A percentile compares a stretch with the other conserved stretches of the same genome.
Conservation (phyloP, 176 grass and related monocot genomes). For the Coix lacrymajobi region DNA sequence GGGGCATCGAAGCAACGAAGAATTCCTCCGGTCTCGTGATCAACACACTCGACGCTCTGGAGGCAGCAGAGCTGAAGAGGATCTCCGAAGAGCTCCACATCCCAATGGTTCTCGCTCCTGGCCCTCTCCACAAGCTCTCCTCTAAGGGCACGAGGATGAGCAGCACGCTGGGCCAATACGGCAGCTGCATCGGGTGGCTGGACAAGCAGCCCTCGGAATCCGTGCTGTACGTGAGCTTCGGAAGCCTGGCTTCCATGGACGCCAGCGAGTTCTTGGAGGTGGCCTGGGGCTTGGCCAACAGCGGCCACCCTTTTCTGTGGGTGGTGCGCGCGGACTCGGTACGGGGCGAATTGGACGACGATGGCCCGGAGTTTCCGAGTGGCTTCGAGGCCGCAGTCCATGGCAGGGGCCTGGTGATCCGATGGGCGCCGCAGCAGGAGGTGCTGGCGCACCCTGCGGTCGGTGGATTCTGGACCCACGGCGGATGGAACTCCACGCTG, state of each 20-base stretch:
- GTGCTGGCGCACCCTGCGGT: slow-evolving; percentile 29
- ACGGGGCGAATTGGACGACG: background rate
- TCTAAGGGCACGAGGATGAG: background rate
- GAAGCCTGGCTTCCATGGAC: slow-evolving; percentile 27
- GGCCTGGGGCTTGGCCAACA: slow-evolving; percentile 4
- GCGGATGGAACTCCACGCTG: slow-evolving; percentile 38
- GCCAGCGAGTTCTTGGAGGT: background rate
- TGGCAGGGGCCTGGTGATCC: slow-evolving; percentile 13
- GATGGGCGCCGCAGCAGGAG: slow-evolving; percentile 37
- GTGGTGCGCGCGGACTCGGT: slow-evolving; percentile 18
- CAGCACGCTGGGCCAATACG: background rate
- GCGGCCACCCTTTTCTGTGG: slow-evolving; percentile 27
- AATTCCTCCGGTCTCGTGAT: slow-evolving; percentile 6
- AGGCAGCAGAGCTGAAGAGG: slow-evolving; percentile 6
- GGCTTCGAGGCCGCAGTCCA: background rate
- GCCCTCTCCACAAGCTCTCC: slow-evolving; percentile 37
- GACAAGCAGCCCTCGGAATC: background rate
- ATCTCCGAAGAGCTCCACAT: background rate
- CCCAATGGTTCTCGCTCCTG: background rate
- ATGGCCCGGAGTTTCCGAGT: background rate
- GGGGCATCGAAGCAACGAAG: background rate
- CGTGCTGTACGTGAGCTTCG: slow-evolving; percentile 41
- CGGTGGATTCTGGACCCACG: slow-evolving; percentile 33
- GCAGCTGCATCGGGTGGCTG: slow-evolving; percentile 28
- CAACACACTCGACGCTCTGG: slow-evolving; percentile 21